phyloP scores from a whole-genome alignment of 768 basidiomycete species.

The Austroboletus festivus region DNA sequence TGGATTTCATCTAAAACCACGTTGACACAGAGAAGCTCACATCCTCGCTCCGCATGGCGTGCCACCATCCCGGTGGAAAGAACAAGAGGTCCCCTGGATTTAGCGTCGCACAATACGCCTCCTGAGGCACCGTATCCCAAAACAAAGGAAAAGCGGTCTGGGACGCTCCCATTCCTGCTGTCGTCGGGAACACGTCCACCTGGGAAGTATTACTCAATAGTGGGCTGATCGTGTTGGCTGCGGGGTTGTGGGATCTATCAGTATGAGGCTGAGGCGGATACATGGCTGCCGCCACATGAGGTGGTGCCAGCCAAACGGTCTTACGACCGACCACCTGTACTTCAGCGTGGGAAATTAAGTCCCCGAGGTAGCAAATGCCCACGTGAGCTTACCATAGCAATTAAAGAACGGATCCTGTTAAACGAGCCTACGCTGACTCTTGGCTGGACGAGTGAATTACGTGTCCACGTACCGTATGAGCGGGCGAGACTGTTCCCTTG shows the following conservation, averaged over 20 bases:
- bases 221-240: slow-evolving; percentile 38
- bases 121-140: slow-evolving; percentile 50
- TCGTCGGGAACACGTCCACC: slow-evolving; percentile 69
- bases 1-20: slow-evolving; percentile 66
- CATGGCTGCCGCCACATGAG: slow-evolving; percentile 54
- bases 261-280: slow-evolving; percentile 48
- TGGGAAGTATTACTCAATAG: slow-evolving; percentile 78
- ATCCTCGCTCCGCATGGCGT: slow-evolving; percentile 81
- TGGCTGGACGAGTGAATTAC: slow-evolving; percentile 1
- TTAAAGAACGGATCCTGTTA: slow-evolving; percentile 91
- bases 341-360: slow-evolving; percentile 28
- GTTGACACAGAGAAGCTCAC: slow-evolving; percentile 86
- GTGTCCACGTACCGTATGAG: slow-evolving; percentile 69
- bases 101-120: slow-evolving; percentile 60
- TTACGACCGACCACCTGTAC: slow-evolving; percentile 89
- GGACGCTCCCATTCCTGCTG: slow-evolving; percentile 20
- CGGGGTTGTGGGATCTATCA: slow-evolving; percentile 34
- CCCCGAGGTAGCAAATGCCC: neutral
- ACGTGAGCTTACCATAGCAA: slow-evolving; percentile 62
- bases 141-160: slow-evolving; percentile 48
- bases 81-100: slow-evolving; percentile 83
- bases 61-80: slow-evolving; percentile 95
- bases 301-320: slow-evolving; percentile 89
- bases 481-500: slow-evolving; percentile 74
- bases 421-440: slow-evolving; percentile 7